Base-by-base conservation (phyloP, 495 filamentous ascomycete species). In the Choiromyces venosus region DNA sequence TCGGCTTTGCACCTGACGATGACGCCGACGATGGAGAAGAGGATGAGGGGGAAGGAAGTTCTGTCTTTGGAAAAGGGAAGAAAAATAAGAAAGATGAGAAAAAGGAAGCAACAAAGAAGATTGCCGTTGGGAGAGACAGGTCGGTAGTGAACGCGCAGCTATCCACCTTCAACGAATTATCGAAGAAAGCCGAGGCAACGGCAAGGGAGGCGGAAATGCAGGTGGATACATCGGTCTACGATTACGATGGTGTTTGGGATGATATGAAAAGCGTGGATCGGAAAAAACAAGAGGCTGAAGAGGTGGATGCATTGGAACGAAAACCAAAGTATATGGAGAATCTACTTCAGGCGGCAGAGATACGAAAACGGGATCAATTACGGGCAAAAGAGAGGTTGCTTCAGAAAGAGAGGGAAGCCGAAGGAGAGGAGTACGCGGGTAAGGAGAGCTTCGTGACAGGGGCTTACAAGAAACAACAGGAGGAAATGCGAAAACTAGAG, bases 371-470 rank as follows among this genome's bases (percentile, higher is more conserved):
- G 37, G 95, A 97, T 83, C 89, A 92, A 67, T 84, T 92, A 42
- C 89, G 96, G 12, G 95, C 95, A 19, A 90, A 93, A 75, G 95
- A 99, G 82, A 92, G 93, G 80, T 85, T 92, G 82, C 84, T 98
- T 38, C 89, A 92, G 77, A 89, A 89, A 65, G 96, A 99, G 82
- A 88, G 95, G 44, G 96, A 94, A 76, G 91, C 89, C 0, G 95
- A 99, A 83, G 95, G 95, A 14, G 96, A 97, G 19, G 93, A 94
- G 82, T 97, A 92, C 80, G 91, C 88, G 0, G 96, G 95, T 74
- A 99, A 97, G 83, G 96, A 98, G 83, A 93, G 91, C 81, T 99
- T 99, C 78, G 95, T 98, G 39, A 99, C 95, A 0, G 88, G 88
- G n/a, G 94, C 95, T 65, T 99, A 99, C 79, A 95, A 93, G 85